These are phyloP conservation scores for Blastobotrys capitulatus DNA, from an alignment of 1,139 yeast genomes.

Conservation along the genomic window DNA sequence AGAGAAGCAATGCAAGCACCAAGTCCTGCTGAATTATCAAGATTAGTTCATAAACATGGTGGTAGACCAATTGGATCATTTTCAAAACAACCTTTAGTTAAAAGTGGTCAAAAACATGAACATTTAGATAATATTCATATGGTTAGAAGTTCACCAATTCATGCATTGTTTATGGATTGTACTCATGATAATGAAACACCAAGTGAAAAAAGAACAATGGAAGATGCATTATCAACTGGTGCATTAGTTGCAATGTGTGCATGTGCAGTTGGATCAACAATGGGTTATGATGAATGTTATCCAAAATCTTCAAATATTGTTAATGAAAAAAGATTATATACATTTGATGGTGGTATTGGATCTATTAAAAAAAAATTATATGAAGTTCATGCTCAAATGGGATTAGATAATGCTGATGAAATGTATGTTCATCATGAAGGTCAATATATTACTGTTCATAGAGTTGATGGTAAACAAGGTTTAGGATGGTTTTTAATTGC, in stretches of 20 bases:
- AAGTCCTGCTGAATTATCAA: conserved; percentile 78
- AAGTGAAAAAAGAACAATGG: conserved; percentile 81
- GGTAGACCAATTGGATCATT: conserved; percentile 94
- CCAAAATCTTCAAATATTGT: conserved; percentile 80
- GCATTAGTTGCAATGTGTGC: conserved; percentile 92
- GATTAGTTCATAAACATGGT: conserved; percentile 86
- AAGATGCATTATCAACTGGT: conserved; percentile 91
- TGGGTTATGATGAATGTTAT: conserved; percentile 90
- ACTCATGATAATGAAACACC: conserved; percentile 96
- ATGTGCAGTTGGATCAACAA: conserved; percentile 90
- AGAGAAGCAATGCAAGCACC: conserved; percentile 98
- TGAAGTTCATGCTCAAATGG: conserved; percentile 62
- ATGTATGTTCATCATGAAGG: conserved; percentile 94
- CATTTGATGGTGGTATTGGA: conserved; percentile 65
- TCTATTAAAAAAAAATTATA: conserved; percentile 55
- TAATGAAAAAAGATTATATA: conserved; percentile 63
- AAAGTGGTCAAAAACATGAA: conserved; percentile 17
- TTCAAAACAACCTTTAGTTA: conserved; percentile 27
- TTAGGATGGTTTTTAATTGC: conserved; percentile 87
- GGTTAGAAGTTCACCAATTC: conserved; percentile 66
- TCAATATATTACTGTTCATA: conserved; percentile 84
- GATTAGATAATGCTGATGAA: conserved; percentile 68
- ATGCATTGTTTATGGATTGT: conserved; percentile 95
- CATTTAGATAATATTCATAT: conserved; percentile 34
- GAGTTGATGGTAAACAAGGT: conserved; percentile 79